Percentiles rank a stretch among this genome's conserved stretches.
Conservation (phyloP, 2,329 filamentous ascomycete species). For the Pseudogymnoascus sp. region DNA sequence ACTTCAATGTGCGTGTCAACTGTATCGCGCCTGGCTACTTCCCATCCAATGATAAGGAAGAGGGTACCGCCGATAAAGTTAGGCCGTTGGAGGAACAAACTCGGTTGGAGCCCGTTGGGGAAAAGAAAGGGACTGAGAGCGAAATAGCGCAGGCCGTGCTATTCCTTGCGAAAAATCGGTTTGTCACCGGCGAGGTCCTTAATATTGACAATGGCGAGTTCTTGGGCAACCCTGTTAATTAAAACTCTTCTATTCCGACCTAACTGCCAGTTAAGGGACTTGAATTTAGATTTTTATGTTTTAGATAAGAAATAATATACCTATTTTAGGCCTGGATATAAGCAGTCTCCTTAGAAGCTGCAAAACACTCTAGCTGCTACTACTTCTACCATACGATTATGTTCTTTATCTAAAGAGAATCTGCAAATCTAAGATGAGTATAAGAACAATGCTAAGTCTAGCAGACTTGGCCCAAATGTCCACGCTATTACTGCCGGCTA, state of each 20-base stretch:
- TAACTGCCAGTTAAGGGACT: too few species aligned
- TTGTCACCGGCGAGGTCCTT: constrained; percentile 34
- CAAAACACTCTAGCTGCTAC: too few species aligned
- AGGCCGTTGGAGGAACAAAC: not conserved
- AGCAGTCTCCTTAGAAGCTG: too few species aligned
- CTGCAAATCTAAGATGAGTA: too few species aligned
- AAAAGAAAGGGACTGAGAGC: constrained; percentile 46
- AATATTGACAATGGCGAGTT: constrained; percentile 44
- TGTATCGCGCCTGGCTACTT: constrained; percentile 51
- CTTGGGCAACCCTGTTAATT: not conserved
- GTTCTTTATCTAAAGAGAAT: too few species aligned
- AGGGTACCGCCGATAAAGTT: constrained; percentile 39
- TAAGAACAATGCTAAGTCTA: too few species aligned
- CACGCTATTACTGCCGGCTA: too few species aligned
- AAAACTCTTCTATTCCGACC: not conserved
- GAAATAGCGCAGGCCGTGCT: constrained; percentile 53
- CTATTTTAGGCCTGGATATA: too few species aligned
- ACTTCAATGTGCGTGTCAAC: constrained; percentile 49
- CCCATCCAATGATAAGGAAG: constrained; percentile 46
- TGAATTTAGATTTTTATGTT: too few species aligned
- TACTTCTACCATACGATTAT: too few species aligned
- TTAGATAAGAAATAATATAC: too few species aligned
- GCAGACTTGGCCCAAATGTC: too few species aligned
- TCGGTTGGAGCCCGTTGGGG: constrained; percentile 32
- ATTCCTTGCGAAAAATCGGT: constrained; percentile 40